Conservation (phyloP, 2,329 filamentous ascomycete species). For the Aspergillus oerlinghausenensis region DNA sequence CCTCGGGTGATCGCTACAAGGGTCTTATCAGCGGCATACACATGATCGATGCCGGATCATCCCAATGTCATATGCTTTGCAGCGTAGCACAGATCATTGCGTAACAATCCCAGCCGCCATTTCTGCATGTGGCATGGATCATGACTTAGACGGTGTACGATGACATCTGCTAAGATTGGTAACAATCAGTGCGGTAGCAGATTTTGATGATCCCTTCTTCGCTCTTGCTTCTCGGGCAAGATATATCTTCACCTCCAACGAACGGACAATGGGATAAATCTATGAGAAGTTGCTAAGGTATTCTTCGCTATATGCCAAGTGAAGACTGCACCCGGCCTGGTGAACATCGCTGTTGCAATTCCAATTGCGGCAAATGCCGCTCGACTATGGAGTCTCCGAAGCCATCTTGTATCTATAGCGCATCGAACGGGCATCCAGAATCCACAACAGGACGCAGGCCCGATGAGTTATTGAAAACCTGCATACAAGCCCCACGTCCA, state of each 20-base stretch:
- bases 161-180: background rate
- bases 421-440: background rate
- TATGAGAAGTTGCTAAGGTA: background rate
- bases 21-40: background rate
- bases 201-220: no score
- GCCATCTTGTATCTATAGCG: background rate
- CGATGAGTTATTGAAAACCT: background rate
- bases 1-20: background rate
- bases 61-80: background rate
- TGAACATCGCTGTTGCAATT: no score
- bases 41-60: background rate
- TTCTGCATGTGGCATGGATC: background rate
- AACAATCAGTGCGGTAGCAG: background rate
- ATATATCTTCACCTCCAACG: background rate
- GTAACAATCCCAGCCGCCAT: background rate
- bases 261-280: background rate
- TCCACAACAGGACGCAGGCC: background rate
- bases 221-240: background rate
- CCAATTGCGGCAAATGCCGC: no score
- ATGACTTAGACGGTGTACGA: background rate
- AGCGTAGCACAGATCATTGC: background rate
- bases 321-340: background rate
- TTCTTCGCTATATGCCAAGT: background rate
- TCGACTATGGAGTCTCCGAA: no score
- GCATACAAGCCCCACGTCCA: background rate